phyloP scores from a whole-genome alignment of 495 filamentous ascomycete species.

The Neurospora pannonica region DNA sequence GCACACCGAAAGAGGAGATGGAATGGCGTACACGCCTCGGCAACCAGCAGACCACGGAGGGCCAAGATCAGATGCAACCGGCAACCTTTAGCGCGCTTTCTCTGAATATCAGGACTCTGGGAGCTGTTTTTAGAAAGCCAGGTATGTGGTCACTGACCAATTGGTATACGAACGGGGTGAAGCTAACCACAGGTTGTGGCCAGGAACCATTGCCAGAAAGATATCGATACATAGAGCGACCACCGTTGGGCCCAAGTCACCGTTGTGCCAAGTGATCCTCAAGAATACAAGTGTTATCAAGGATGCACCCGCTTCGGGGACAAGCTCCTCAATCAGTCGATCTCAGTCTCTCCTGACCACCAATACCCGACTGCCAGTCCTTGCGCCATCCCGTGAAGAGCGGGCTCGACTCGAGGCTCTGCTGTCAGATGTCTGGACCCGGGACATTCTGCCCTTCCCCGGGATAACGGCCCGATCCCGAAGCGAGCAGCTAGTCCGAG shows the following conservation, averaged over 20 bases:
- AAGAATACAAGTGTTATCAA: constrained; percentile 74
- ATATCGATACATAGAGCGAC: constrained; percentile 73
- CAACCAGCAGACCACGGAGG: constrained; percentile 30
- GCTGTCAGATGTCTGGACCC: constrained; percentile 75
- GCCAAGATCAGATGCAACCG: constrained; percentile 35
- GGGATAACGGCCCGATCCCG: constrained; percentile 60
- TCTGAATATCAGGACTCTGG: constrained; percentile 63
- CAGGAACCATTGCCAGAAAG: constrained; percentile 60
- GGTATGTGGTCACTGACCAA: constrained; percentile 26
- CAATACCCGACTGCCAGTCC: constrained; percentile 47
- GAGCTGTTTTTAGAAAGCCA: constrained; percentile 60
- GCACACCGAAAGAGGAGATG: constrained; percentile 69
- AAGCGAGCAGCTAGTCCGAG: constrained; percentile 56
- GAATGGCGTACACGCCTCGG: constrained; percentile 57
- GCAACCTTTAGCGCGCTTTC: constrained; percentile 49
- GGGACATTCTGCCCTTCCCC: constrained; percentile 75
- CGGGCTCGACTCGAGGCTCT: constrained; percentile 66
- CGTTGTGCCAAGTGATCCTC: constrained; percentile 69
- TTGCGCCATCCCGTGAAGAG: constrained; percentile 62
- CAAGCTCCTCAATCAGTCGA: constrained; percentile 47
- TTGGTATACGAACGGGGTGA: neutral
- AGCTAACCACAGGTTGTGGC: constrained; percentile 4
- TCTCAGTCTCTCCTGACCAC: constrained; percentile 63
- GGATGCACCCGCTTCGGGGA: constrained; percentile 30
- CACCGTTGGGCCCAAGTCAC: constrained; percentile 52